Evolutionary conservation across 306 rosid genomes (phyloP).

Genomic region (Trifolium fragiferum): DNA sequence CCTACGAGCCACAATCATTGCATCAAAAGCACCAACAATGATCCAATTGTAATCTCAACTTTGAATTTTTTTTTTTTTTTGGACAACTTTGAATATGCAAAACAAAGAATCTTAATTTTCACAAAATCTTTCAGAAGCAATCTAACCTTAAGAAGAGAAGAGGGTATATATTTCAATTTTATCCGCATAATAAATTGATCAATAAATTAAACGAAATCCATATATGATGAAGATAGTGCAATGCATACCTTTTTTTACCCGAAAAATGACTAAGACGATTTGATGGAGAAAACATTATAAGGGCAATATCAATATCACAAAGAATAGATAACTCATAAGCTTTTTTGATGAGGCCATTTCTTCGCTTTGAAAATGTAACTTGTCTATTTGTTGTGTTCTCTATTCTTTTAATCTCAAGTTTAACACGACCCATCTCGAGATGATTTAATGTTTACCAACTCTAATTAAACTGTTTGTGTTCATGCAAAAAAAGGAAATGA

Average conservation of each 20-base stretch:
- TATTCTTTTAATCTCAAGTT: constrained; percentile 83
- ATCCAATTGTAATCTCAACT: neutral
- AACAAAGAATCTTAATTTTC: neutral
- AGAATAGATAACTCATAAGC: constrained; percentile 81
- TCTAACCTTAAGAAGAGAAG: neutral
- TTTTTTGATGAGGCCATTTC: constrained; percentile 89
- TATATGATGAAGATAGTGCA: neutral
- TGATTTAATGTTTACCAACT: constrained; percentile 4
- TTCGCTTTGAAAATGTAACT: constrained; percentile 83
- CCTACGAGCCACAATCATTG: neutral
- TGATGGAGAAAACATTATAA: constrained; percentile 80
- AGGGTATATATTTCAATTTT: neutral
- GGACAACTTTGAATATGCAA: neutral
- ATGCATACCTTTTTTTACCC: constrained; percentile 63
- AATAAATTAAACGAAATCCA: neutral
- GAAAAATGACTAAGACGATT: constrained; percentile 73
- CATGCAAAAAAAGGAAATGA: constrained; percentile 31
- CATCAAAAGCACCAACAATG: neutral
- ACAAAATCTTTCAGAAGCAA: neutral
- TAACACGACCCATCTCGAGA: constrained; percentile 78
- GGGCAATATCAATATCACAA: constrained; percentile 86
- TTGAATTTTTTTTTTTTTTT: neutral
- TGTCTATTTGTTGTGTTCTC: constrained; percentile 78
- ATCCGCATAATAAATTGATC: neutral
- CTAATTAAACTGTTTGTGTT: neutral